Conservation (phyloP, 345 rosid species). For the Populus pruinosa region DNA sequence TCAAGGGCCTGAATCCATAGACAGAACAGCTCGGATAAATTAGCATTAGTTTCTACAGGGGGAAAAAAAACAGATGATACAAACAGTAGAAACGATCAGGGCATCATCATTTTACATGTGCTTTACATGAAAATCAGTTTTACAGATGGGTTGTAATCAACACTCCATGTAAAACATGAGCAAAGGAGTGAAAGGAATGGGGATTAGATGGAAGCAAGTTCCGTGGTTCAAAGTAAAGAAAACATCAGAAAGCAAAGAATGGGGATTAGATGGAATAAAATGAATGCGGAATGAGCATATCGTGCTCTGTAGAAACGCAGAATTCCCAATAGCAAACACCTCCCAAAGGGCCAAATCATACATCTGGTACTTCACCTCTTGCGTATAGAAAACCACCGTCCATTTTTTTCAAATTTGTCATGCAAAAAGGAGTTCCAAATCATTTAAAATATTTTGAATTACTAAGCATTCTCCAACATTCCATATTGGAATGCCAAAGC, state of each 20-base stretch:
- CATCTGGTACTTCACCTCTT: not conserved
- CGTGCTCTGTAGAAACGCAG: not conserved
- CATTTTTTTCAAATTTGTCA: not conserved
- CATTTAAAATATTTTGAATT: too few relatives aligned
- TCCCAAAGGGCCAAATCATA: not conserved
- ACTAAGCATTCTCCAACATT: not conserved
- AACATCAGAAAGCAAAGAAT: not conserved
- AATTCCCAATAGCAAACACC: not conserved
- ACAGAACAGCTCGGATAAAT: not conserved
- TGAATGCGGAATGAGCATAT: too few relatives aligned
- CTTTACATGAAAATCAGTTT: too few relatives aligned
- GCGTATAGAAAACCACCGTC: not conserved
- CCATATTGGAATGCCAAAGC: not conserved
- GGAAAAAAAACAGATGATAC: not conserved
- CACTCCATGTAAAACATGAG: not conserved
- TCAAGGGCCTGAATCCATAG: slow-evolving; percentile 58
- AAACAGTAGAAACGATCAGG: not conserved
- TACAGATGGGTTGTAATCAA: not conserved
- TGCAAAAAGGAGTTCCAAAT: not conserved
- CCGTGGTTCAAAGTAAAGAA: not conserved
- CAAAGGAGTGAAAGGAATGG: not conserved
- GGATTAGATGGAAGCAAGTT: not conserved
- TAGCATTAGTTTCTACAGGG: not conserved
- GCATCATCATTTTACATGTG: not conserved
- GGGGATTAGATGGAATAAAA: too few relatives aligned